Percentiles rank a stretch among this genome's conserved stretches.
phyloP scores from a whole-genome alignment of 805 yeast genomes.

The Starmerella davenportii region DNA sequence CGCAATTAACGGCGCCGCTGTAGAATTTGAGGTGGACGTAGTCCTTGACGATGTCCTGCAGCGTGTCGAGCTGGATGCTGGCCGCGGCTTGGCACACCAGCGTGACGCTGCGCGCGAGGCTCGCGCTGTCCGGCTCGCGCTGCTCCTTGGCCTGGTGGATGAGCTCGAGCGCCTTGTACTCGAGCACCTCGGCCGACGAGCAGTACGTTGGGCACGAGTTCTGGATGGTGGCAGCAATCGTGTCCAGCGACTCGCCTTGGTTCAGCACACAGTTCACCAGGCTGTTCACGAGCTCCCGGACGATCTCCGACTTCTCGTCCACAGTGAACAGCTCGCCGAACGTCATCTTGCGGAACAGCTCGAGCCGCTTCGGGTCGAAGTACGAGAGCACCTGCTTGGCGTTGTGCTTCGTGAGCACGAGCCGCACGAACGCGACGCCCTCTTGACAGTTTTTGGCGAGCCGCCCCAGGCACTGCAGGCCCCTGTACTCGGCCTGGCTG shows the following conservation, averaged over 20 bases:
- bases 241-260: conserved; percentile 83
- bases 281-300: conserved; percentile 75
- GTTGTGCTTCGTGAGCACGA: conserved; percentile 54
- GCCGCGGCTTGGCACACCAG: conserved; percentile 67
- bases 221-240: conserved; percentile 71
- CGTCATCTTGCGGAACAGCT: conserved; percentile 43
- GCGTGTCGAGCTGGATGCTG: conserved; percentile 55
- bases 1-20: conserved; percentile 72
- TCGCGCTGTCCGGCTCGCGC: conserved; percentile 53
- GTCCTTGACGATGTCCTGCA: conserved; percentile 62
- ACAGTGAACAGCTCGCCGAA: conserved; percentile 70
- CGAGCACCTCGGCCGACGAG: conserved; percentile 79
- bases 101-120: conserved; percentile 52
- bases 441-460: conserved; percentile 67
- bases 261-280: conserved; percentile 75
- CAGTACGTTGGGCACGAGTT: conserved; percentile 91
- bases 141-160: conserved; percentile 52
- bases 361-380: conserved; percentile 49
- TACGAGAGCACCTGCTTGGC: conserved; percentile 54
- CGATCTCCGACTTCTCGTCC: conserved; percentile 28
- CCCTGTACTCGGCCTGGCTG: conserved; percentile 75
- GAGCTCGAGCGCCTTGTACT: conserved; percentile 86
- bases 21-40: conserved; percentile 62
- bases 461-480: conserved; percentile 58
- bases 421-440: conserved; percentile 72